Percentiles rank a stretch among this genome's conserved stretches.
Evolutionary conservation across 148 eudicot genomes (phyloP).

Genomic region (Fallopia convolvulus): DNA sequence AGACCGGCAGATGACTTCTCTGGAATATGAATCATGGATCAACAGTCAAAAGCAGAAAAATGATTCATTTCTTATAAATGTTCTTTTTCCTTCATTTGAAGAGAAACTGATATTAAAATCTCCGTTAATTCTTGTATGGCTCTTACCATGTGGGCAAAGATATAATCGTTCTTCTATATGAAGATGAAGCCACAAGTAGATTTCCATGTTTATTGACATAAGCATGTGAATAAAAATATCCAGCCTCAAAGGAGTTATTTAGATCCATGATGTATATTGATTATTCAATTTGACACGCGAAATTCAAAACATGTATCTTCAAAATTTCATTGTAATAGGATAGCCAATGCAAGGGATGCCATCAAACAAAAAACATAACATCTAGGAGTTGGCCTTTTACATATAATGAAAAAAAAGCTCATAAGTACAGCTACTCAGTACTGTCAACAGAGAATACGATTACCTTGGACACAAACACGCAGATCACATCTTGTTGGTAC

Average conservation of each 20-base stretch:
- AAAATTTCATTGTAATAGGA: neutral
- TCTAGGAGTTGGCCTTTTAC: neutral
- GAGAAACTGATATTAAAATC: neutral
- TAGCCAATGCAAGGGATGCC: neutral
- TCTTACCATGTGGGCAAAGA: neutral
- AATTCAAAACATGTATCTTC: neutral
- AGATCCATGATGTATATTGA: neutral
- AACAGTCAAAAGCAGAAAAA: neutral
- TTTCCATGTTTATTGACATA: too few species aligned
- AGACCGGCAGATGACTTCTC: neutral
- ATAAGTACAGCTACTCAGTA: neutral
- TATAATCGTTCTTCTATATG: neutral
- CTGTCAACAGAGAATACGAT: neutral
- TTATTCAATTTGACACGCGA: neutral
- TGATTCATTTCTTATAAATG: neutral
- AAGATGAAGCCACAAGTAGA: too few species aligned
- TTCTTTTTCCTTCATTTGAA: neutral
- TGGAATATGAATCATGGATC: neutral
- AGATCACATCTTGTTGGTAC: neutral
- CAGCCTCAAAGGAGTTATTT: too few species aligned
- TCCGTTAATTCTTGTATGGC: neutral
- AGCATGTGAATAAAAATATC: too few species aligned
- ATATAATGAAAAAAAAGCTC: neutral
- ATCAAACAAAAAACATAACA: neutral
- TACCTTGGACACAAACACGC: neutral